Evolutionary conservation across 2,329 filamentous ascomycete species (phyloP).

Genomic region (Alternaria postmessia): DNA sequence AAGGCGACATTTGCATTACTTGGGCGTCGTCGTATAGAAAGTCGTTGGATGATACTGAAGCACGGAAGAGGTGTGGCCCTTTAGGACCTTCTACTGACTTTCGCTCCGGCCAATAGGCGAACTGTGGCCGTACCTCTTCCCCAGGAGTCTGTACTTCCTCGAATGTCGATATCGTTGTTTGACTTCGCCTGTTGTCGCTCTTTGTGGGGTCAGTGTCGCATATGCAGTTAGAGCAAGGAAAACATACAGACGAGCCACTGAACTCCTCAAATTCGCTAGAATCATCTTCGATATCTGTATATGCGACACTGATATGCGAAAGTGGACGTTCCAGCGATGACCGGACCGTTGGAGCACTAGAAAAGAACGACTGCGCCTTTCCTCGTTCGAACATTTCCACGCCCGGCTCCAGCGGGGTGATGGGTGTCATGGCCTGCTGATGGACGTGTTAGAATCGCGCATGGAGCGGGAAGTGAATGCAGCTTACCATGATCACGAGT

Average conservation of each 20-base stretch:
- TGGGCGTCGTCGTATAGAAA: slow-evolving; percentile 55
- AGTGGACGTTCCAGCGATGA: slow-evolving; percentile 64
- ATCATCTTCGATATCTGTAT: slow-evolving; percentile 75
- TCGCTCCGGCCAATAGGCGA: slow-evolving; percentile 65
- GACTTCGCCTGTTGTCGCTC: slow-evolving; percentile 70
- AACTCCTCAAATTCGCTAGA: slow-evolving; percentile 58
- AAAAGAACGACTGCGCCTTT: slow-evolving; percentile 67
- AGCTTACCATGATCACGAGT: slow-evolving; percentile 49
- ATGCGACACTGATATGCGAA: slow-evolving; percentile 79
- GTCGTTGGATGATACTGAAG: slow-evolving; percentile 68
- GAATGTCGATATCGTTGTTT: slow-evolving; percentile 86
- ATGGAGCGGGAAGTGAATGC: slow-evolving; percentile 12
- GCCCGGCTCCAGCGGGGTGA: slow-evolving; percentile 53
- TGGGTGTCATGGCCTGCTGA: slow-evolving; percentile 57
- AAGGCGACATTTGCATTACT: slow-evolving; percentile 73
- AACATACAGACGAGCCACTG: slow-evolving; percentile 71
- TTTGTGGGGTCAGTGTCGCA: slow-evolving; percentile 51
- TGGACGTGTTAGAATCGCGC: slow-evolving; percentile 28
- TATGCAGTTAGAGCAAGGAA: slow-evolving; percentile 6
- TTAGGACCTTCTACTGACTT: slow-evolving; percentile 80
- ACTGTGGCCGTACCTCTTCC: slow-evolving; percentile 64
- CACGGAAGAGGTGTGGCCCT: slow-evolving; percentile 86
- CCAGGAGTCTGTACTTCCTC: slow-evolving; percentile 83
- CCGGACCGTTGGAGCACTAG: slow-evolving; percentile 47
- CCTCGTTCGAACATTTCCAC: slow-evolving; percentile 60